phyloP scores from a whole-genome alignment of 768 basidiomycete genomes.

The Neoboletus magnificus region DNA sequence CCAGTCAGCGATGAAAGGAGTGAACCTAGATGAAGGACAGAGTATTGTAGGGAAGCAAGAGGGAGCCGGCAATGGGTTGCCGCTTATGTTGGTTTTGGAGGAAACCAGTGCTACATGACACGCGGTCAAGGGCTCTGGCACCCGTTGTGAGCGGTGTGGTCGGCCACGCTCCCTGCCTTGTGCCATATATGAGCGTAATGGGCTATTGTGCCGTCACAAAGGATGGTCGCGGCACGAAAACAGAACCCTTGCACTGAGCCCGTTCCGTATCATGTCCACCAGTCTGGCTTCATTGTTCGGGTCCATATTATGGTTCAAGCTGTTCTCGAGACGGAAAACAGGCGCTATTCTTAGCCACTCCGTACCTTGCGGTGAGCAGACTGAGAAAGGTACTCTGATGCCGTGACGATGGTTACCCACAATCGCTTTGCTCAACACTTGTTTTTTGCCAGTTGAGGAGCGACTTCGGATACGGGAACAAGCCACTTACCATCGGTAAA shows the following conservation, averaged over 20 bases:
- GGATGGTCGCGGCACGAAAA: not conserved
- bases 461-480: not conserved
- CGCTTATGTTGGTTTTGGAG: conserved; percentile 3
- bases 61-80: not conserved
- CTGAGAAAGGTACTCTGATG: not conserved
- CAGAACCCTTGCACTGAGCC: not conserved
- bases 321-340: not conserved
- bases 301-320: not conserved
- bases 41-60: not conserved
- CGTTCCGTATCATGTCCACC: not conserved
- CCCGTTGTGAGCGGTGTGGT: conserved; percentile 1
- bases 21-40: not conserved
- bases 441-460: not conserved
- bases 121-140: not conserved
- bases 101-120: not conserved
- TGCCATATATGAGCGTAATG: conserved; percentile 10
- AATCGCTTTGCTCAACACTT: not conserved
- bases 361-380: not conserved
- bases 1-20: conserved; percentile 9
- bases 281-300: not conserved
- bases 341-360: not conserved
- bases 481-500: not conserved
- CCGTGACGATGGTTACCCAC: not conserved
- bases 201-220: conserved; percentile 12
- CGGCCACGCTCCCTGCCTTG: conserved; percentile 11